Base-by-base conservation (phyloP, 2,329 filamentous ascomycete genomes). In the Fusarium pseudonygamai region DNA sequence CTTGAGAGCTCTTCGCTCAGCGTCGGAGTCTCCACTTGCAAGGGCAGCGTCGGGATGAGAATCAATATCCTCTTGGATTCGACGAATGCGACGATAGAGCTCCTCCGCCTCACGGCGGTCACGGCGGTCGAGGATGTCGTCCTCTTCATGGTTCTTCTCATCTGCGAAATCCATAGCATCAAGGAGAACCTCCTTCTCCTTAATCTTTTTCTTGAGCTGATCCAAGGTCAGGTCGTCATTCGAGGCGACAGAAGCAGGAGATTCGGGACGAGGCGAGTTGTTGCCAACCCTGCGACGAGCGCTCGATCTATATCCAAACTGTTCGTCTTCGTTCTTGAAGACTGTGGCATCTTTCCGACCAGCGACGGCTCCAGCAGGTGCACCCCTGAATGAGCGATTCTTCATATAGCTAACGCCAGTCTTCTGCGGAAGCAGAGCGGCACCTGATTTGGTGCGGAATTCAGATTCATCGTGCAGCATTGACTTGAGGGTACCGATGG, bases 371-470 rank as follows among this genome's bases (percentile, higher is more conserved):
- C 88, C 88, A 40, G 87, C 87, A 34, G 87, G 87, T 30, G 87
- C 87, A 22, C 90, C 89, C 64, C 92, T 90, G 87, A 99, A 97
- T 1, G 96, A 99, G 77, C 97, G 96, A 62, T 90, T 95, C 84
- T 99, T 99, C 77, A 98, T 88, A 78, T 98, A 98, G 84, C 96
- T 98, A 24, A 99, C 95, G n/a, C 96, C 96, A 16, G 96, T 98
- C 84, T 94, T 95, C 80, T 98, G 96, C 8, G 96, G 96, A 68
- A 98, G 91, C 69, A 99, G 85, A 77, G 95, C 93, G 14, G 96
- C 96, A 7, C 96, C 96, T 4, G 94, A 94, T 72, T 91, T 93
- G 86, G 97, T 98, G 47, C 96, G 90, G 66, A 91, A 89, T 78
- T 98, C 94, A 0, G 96, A 97, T 83, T 98, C 96, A 78, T 96